Conservation (phyloP, 306 rosid genomes). For the Psophocarpus tetragonolobus region DNA sequence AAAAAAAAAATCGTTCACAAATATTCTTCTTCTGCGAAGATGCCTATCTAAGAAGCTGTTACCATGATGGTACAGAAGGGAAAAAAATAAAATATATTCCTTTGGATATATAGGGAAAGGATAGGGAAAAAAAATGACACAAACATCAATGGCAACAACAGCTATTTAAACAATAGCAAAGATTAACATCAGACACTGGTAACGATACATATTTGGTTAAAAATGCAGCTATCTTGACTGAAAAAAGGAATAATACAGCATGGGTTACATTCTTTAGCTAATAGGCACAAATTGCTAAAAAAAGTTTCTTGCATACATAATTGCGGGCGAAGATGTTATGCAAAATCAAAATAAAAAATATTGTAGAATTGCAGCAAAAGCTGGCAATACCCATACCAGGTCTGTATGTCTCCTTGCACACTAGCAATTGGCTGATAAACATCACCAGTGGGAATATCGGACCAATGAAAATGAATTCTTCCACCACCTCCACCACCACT, state of each 20-base stretch:
- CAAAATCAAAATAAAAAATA: constrained; percentile 14
- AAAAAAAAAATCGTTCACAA: not conserved
- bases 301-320: not conserved
- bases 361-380: constrained; percentile 22
- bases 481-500: constrained; percentile 99
- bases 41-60: not conserved
- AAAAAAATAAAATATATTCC: not conserved
- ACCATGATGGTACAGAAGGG: not conserved
- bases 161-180: not conserved
- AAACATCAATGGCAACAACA: not conserved
- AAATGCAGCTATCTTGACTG: not conserved
- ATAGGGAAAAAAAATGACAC: not conserved
- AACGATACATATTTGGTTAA: not conserved
- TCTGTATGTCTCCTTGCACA: constrained; percentile 68
- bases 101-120: not conserved
- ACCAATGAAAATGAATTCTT: constrained; percentile 97
- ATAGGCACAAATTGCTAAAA: not conserved
- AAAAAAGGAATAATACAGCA: not conserved
- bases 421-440: constrained; percentile 92
- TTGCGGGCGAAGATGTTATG: not conserved
- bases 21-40: not conserved
- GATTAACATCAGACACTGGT: not conserved
- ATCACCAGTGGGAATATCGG: constrained; percentile 91
- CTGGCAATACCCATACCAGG: constrained; percentile 52
- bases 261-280: not conserved